Base-by-base conservation (phyloP, 2,329 filamentous ascomycete species). In the Paecilomyces niveus region DNA sequence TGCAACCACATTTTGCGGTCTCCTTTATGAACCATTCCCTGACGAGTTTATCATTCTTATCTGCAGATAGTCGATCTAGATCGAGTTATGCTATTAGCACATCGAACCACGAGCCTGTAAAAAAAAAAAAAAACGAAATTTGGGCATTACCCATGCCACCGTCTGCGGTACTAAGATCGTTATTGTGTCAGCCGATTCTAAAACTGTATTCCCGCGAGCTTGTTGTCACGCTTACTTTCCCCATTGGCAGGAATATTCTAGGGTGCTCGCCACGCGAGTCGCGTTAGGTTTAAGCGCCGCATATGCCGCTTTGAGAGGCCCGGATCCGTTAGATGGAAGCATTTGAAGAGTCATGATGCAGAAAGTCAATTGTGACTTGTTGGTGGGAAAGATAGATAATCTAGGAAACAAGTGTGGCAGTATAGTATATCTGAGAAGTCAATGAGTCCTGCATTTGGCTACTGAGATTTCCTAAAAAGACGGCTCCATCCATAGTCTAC, bases 11-110 rank as follows among this genome's bases (percentile, higher is more conserved):
- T 0, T 72, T 74, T 62, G 79, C 67, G 0, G 81, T 82, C 0
- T 82, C 83, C 9, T 81, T 67, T 0, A 83, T 78, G 61, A 90
- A 89, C 87, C 87, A 90, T 69, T 87, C 83, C 54, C 88, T 81
- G 9, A 78, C 87, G 64, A 80, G 68, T 65, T 84, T 86, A 67
- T 90, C 88, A 0, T 80, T 73, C 64, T 89, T 84, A 3, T 83
- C 83, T n/a, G 89, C 78, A 2, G 86, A 75, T 1, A 89, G 80
- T 1, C 88, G 82, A 9, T 81, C 32, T 35, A 35, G 32, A 11
- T 11, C 32, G 13, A 15, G 1, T 35, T 35, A 10, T 11, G 10
- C 10, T 35, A 15, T 35, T 15, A 35, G 32, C 32, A 35, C 9
- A 35, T 15, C 9, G 13, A 15, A 3, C 32, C 4, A 35, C 9